These are phyloP conservation scores for Pilobolus umbonatus DNA, from an alignment of 192 early-diverging fungal genomes.

Conservation along the genomic window DNA sequence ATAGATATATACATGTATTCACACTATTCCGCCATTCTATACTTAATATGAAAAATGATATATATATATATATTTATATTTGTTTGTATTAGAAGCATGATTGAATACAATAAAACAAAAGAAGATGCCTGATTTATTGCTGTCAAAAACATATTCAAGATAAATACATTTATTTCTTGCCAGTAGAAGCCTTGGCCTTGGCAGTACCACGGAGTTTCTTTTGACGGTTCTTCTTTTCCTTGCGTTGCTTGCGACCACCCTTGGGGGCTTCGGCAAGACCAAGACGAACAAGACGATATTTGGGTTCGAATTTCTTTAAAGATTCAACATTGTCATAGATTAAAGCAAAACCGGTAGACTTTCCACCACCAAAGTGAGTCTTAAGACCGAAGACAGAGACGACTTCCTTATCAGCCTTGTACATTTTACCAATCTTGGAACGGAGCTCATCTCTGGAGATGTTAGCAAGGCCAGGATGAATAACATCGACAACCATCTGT, in stretches of 20 bases:
- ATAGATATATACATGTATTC: no score
- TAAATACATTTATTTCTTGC: no score
- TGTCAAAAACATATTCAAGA: no score
- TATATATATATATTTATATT: no score
- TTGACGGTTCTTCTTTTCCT: constrained; percentile 97
- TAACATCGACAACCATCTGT: constrained; percentile 96
- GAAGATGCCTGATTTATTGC: no score
- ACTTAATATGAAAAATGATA: no score
- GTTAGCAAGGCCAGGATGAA: constrained; percentile 93
- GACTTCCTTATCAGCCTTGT: constrained; percentile 86
- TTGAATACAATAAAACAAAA: no score
- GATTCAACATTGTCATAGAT: constrained; percentile 94
- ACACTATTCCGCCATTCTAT: no score
- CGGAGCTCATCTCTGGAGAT: constrained; percentile 89
- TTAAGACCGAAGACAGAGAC: constrained; percentile 94
- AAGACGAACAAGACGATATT: constrained; percentile 78
- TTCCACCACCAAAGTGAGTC: constrained; percentile 95
- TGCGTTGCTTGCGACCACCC: constrained; percentile 94
- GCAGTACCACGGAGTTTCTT: constrained; percentile 98
- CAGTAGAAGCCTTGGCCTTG: constrained; percentile 88
- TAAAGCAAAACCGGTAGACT: constrained; percentile 91
- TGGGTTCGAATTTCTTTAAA: constrained; percentile 99
- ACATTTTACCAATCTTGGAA: constrained; percentile 92
- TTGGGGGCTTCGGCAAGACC: constrained; percentile 63
- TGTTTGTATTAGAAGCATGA: no score